Base-by-base conservation (phyloP, 768 basidiomycete genomes). In the Tubosaeta sp. region DNA sequence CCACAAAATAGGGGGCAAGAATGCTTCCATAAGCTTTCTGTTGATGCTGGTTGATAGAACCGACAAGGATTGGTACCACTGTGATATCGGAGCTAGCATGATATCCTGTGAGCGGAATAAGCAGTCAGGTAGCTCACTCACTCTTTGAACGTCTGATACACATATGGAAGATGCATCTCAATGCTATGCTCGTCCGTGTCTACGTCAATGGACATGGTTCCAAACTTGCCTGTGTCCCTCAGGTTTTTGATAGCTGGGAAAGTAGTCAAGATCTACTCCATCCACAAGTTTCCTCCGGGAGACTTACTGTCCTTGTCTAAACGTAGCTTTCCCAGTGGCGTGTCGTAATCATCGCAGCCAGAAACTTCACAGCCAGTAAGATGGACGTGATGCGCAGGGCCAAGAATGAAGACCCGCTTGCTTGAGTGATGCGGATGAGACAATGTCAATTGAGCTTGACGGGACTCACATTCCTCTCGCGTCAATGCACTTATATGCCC, bases 151-250 rank as follows among this genome's bases (percentile, higher is more conserved):
- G 86, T 71, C 67, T 91, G 91, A 44, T 88, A 80, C 36, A 96
- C 73, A 66, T 91, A 94, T 6, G 95, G 94, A 16, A 98, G 78
- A 61, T 98, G 94, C 91, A 99, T 94, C 72, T 99, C 96, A 48
- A 99, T 82, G 63, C 91, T 94, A 66, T 99, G 96, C 62, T 99
- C 96, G 25, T 86, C 90, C 69, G 94, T 93, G 63, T 99, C 96
- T 2, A 82, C 83, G 2, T 71, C 60, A 3, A 76, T 57, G 16
- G 71, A 71, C 81, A 99, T 84, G 10, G 75, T 71, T 32, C 78
- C 75, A 59, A 98, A 98, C 48, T 82, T 70, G 4, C 53, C 55
- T 1, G 53, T 57, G 44, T 13, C 35, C 44, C 54, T 58, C 30
- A 59, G 44, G 43, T 38, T 44, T 27, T 45, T 44, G 48, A 63